These are phyloP conservation scores for Cicer judaicum DNA, from an alignment of 306 rosid genomes.

Conservation along the genomic window DNA sequence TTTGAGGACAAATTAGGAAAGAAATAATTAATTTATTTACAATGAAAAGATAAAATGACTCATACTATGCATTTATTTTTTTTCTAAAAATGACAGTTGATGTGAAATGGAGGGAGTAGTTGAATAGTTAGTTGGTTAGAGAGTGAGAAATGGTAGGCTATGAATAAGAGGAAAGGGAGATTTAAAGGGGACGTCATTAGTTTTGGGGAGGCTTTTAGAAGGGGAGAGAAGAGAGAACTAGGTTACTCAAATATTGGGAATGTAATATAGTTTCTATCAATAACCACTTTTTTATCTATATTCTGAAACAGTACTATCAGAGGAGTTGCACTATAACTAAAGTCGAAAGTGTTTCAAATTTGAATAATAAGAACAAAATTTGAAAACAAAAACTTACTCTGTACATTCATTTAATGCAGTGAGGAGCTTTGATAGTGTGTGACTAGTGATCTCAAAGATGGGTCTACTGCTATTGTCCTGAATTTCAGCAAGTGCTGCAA, in stretches of 20 bases:
- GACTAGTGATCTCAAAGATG: constrained; percentile 87
- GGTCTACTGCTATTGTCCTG: constrained; percentile 88
- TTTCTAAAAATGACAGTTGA: not conserved
- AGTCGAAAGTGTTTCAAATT: not conserved
- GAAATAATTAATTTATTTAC: not conserved
- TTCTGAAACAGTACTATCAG: not conserved
- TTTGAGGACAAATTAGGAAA: not conserved
- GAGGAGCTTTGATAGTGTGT: constrained; percentile 92
- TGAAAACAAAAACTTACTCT: constrained; percentile 69
- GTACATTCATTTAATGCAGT: constrained; percentile 99
- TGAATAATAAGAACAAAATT: constrained; percentile 31
- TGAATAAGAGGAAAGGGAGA: not conserved
- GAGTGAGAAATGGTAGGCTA: not conserved
- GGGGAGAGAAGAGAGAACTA: constrained; percentile 5
- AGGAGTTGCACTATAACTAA: constrained; percentile 13
- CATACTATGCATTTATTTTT: not conserved
- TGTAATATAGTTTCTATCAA: not conserved
- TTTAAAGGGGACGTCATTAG: not conserved
- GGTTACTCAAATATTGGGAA: not conserved
- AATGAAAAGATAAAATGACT: not conserved
- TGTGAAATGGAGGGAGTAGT: not conserved
- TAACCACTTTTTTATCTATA: constrained; percentile 4
- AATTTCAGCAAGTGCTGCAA: constrained; percentile 96
- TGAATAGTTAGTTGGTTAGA: not conserved
- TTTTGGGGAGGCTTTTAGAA: constrained; percentile 12